Conservation (phyloP, 352 stramenopile genomes). For the Globisporangium alternatum region DNA sequence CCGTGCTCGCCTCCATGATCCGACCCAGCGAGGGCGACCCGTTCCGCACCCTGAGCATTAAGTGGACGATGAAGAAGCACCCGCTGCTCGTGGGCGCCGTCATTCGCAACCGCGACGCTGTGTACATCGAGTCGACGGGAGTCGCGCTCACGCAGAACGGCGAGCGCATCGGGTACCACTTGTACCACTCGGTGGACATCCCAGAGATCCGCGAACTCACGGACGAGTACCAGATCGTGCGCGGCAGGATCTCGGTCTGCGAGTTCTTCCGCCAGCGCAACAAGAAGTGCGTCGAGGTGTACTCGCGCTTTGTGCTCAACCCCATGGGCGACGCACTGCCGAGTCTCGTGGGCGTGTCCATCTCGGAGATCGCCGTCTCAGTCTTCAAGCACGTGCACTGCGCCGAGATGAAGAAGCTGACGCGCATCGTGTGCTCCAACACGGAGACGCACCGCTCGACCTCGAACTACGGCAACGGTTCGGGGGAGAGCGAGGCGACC, state of each 20-base stretch:
- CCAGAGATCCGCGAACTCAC: not conserved
- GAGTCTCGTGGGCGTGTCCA: not conserved
- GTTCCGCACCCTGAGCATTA: not conserved
- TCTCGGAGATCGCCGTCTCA: not conserved
- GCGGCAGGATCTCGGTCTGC: not conserved
- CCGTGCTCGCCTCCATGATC: not conserved
- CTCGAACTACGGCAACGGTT: too few relatives aligned
- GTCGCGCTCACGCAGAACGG: not conserved
- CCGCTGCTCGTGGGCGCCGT: not conserved
- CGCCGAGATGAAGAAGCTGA: not conserved
- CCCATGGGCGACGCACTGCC: not conserved
- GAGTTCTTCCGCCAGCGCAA: slow-evolving; percentile 1
- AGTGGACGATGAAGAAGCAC: not conserved
- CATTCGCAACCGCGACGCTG: not conserved
- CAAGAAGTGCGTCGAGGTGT: not conserved
- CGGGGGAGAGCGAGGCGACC: too few relatives aligned
- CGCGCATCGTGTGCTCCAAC: not conserved
- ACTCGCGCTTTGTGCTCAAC: not conserved
- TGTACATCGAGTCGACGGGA: not conserved
- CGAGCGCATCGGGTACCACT: not conserved
- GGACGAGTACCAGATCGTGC: slow-evolving; percentile 6
- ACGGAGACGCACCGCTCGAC: too few relatives aligned
- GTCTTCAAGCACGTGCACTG: not conserved
- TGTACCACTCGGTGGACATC: slow-evolving; percentile 5
- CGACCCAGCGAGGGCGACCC: not conserved